Evolutionary conservation across 2,329 filamentous ascomycete genomes (phyloP).

Genomic region (Cladorrhinum sp.): DNA sequence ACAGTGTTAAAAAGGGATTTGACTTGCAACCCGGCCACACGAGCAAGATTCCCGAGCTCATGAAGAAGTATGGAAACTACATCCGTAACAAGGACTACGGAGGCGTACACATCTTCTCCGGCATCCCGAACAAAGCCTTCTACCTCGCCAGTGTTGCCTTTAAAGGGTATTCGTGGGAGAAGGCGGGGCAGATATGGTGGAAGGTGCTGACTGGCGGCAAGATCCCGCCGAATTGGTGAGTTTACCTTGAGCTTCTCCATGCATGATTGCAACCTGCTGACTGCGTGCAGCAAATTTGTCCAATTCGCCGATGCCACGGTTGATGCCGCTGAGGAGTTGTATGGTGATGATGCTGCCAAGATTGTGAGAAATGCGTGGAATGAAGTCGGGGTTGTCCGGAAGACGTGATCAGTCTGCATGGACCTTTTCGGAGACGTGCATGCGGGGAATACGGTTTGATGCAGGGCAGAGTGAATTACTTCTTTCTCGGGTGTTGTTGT

Average conservation of each 20-base stretch:
- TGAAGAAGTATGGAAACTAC: not conserved
- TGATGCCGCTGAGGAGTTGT: slow-evolving; percentile 43
- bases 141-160: slow-evolving; percentile 46
- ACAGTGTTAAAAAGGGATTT: not conserved
- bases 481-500: too few species aligned
- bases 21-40: not conserved
- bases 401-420: not conserved
- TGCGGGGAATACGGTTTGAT: too few species aligned
- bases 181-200: slow-evolving; percentile 53
- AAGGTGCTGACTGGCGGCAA: slow-evolving; percentile 43
- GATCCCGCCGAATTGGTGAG: slow-evolving; percentile 34
- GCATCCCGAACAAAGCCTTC: slow-evolving; percentile 57
- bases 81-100: slow-evolving; percentile 43
- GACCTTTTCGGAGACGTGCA: too few species aligned
- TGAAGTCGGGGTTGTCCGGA: slow-evolving; percentile 44
- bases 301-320: slow-evolving; percentile 50
- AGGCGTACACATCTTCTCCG: slow-evolving; percentile 55
- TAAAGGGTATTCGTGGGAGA: slow-evolving; percentile 53
- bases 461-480: too few species aligned
- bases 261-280: too few species aligned
- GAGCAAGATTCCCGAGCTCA: not conserved
- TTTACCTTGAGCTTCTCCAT: too few species aligned
- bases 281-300: slow-evolving; percentile 37
- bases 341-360: slow-evolving; percentile 39
- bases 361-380: slow-evolving; percentile 46